Conservation (phyloP, 2,329 filamentous ascomycete genomes). For the Tolypocladium inflatum region DNA sequence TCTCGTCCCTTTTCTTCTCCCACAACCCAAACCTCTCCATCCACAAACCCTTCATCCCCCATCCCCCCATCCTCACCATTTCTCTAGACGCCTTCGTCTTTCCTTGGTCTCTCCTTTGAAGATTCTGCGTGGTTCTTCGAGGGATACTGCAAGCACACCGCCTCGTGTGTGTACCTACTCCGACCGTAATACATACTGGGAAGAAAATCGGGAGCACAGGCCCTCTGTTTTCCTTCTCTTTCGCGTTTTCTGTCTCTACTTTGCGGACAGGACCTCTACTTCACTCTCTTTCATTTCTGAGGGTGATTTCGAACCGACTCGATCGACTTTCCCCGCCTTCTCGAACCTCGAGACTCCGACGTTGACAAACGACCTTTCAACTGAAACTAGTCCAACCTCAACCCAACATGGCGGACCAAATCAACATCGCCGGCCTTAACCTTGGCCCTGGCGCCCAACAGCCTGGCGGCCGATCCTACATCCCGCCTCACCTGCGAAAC, state of each 20-base stretch:
- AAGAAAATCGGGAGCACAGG: conserved; percentile 21
- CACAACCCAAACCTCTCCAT: conserved; percentile 21
- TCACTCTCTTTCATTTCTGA: conserved; percentile 19
- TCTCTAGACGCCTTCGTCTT: conserved; percentile 22
- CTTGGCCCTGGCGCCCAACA: conserved; percentile 38
- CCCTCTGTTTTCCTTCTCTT: conserved; percentile 24
- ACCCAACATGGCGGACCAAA: conserved; percentile 68
- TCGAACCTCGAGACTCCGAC: neutral
- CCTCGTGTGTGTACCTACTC: conserved; percentile 14
- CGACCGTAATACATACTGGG: conserved; percentile 17
- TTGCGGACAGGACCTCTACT: conserved; percentile 16
- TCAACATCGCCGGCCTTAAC: conserved; percentile 71
- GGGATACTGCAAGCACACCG: conserved; percentile 23
- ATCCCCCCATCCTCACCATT: conserved; percentile 17
- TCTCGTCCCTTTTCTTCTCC: conserved; percentile 19
- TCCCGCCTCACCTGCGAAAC: conserved; percentile 73
- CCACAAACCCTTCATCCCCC: conserved; percentile 18
- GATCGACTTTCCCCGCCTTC: conserved; percentile 1
- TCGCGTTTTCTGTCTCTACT: conserved; percentile 18
- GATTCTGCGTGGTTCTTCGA: conserved; percentile 33
- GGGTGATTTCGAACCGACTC: conserved; percentile 15
- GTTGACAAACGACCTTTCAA: conserved; percentile 5
- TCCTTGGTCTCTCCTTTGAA: conserved; percentile 39
- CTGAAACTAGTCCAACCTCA: conserved; percentile 10
- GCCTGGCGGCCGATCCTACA: conserved; percentile 55